Evolutionary conservation across 768 basidiomycete genomes (phyloP), one percentile per base, ranked within the genome.

Genomic region (Clitopilus passeckerianus): DNA sequence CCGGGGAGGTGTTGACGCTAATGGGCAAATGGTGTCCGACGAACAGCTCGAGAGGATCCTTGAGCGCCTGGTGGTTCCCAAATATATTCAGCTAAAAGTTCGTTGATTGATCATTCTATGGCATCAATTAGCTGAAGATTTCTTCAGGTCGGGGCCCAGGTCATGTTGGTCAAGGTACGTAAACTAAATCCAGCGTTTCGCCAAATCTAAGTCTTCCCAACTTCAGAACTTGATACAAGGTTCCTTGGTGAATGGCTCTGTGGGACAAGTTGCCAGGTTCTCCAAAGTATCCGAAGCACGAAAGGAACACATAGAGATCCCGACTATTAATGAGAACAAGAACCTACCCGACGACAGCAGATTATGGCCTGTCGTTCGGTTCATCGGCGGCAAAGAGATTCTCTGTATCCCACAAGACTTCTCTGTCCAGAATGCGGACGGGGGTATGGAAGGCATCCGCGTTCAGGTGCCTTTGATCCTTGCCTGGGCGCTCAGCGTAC

Each of bases 401-500:
- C 66, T 88, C 6, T 81, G 82, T 35, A 70, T 78, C 10, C 87
- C 87, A 14, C 69, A 74, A 5, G 80, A 84, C 23, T 91, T 91
- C 61, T 84, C 86, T 9, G 77, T 89, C 12, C 77, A 85, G 53
- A 88, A 86, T 63, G 82, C 82, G 2, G 70, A 73, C 34, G 89
- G 87, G 7, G 71, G 68, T 6, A 70, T 80, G 64, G 88, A 90
- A 67, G 89, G 87, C 6, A 71, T 66, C 15, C 80, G 89, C 43
- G 69, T 74, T 20, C 88, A 89, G 75, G 86, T 86, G 14, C 89
- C 90, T 0, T 70, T 95, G 4, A 89, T 91, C 54, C 79, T 93
- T n/a, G 86, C 93, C 0, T 95, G 92, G 90, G 92, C 93, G 0
- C 77, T 95, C 68, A 89, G 87, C 53, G 86, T 95, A 34, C 92